phyloP scores from a whole-genome alignment of 2,329 filamentous ascomycete species.

The Tolypocladium cylindrosporum region DNA sequence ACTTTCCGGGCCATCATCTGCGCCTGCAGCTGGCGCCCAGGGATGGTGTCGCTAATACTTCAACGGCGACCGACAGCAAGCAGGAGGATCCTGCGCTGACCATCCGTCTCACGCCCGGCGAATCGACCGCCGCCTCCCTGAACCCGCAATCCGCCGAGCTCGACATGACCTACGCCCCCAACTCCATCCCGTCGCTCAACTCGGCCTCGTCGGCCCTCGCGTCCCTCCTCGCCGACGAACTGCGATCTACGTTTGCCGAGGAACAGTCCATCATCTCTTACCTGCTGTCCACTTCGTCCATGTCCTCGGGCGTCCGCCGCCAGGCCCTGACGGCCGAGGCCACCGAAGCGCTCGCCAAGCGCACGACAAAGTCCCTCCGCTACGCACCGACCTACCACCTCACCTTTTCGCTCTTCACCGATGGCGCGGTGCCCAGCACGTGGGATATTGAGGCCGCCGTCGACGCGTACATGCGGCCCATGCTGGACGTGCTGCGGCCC shows the following conservation, averaged over 20 bases:
- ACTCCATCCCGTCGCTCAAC: constrained; percentile 54
- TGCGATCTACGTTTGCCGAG: constrained; percentile 72
- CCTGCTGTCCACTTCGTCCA: constrained; percentile 52
- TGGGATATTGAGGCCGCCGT: constrained; percentile 88
- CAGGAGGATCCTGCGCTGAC: constrained; percentile 51
- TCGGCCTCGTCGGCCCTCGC: constrained; percentile 66
- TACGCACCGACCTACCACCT: constrained; percentile 92
- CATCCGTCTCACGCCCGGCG: constrained; percentile 59
- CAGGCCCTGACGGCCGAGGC: constrained; percentile 39
- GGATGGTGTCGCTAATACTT: not conserved
- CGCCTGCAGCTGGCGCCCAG: constrained; percentile 33
- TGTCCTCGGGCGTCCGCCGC: constrained; percentile 35
- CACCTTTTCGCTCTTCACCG: constrained; percentile 90
- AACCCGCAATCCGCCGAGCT: constrained; percentile 61
- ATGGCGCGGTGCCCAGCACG: constrained; percentile 64
- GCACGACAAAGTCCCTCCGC: constrained; percentile 76
- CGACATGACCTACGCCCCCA: constrained; percentile 67
- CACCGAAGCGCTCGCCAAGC: constrained; percentile 50
- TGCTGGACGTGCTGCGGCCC: constrained; percentile 66
- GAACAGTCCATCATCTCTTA: constrained; percentile 81
- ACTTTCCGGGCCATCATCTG: constrained; percentile 76
- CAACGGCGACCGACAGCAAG: constrained; percentile 17
- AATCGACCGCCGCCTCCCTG: constrained; percentile 51
- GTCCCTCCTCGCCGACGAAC: constrained; percentile 65
- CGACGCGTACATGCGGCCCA: constrained; percentile 68